Base-by-base conservation (phyloP, 371 early-diverging fungal genomes). In the Actinomucor elegans region DNA sequence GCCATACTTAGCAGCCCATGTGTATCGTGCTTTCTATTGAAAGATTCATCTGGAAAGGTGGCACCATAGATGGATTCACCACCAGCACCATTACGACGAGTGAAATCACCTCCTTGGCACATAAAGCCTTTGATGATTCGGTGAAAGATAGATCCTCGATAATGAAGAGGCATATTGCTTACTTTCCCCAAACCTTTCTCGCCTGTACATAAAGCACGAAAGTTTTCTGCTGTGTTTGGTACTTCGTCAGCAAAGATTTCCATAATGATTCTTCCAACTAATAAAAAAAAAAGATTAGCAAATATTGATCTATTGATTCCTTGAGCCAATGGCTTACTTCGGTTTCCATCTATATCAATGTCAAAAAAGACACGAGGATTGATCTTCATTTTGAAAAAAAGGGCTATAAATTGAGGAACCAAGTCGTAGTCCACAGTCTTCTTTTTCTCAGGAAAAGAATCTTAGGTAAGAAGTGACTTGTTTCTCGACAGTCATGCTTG, bases 211-310 rank as follows among this genome's bases (percentile, higher is more conserved):
- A 92, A 73, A 7, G 78, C 79, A 17, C 97, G 86, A 73, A 99
- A 99, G 83, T 99, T 99, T 61, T 99, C 98, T 10, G 91, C 96
- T 4, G 99, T 99, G 49, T 79, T 84, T n/a, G 99, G 99, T 1
- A 90, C 92, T 34, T 92, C 89, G 74, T 99, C 95, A 15, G 81
- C 73, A 75, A 90, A 90, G 17, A 99, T 84, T 67, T 97, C 95
- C 81, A 99, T 90, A 41, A 90, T 83, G 36, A 99, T 87, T 55
- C 94, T 83, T 34, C 94, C 96, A 42, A 86, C 85, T 78, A 33
- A 4, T 15, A 23, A 37, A n/a, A 11, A 24, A n/a, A n/a, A n/a
- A n/a, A n/a, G n/a, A n/a, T 99, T 94, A 15, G 81, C 73, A 75
- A 90, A 90, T n/a, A 99, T 84, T 67, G 97, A 94, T 80, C 99